phyloP scores from a whole-genome alignment of 257 asterid species.

The Nicotiana otophora region DNA sequence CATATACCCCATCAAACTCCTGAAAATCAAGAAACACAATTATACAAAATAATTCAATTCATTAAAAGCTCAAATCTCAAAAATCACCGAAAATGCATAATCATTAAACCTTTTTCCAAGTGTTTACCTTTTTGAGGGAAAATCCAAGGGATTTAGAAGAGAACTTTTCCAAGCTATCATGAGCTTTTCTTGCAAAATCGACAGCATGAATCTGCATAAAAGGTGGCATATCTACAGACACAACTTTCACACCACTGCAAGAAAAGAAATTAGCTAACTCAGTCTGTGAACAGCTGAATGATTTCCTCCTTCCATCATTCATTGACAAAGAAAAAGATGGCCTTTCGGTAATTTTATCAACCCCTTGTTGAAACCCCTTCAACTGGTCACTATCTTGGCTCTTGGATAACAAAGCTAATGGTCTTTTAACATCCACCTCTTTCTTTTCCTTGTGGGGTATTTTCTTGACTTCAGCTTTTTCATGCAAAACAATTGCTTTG shows the following conservation, averaged over 20 bases:
- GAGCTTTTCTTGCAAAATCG: slow-evolving; percentile 77
- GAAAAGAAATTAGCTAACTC: slow-evolving; percentile 73
- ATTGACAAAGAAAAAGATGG: slow-evolving; percentile 32
- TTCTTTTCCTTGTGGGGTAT: slow-evolving; percentile 23
- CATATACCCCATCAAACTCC: slow-evolving; percentile 86
- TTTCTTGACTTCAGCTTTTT: slow-evolving; percentile 25
- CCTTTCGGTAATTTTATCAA: slow-evolving; percentile 24
- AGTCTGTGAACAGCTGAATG: slow-evolving; percentile 54
- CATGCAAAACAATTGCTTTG: slow-evolving; percentile 17
- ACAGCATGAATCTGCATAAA: slow-evolving; percentile 95
- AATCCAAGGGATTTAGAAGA: slow-evolving; percentile 84
- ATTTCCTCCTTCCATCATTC: slow-evolving; percentile 52
- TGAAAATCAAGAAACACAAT: slow-evolving; percentile 25
- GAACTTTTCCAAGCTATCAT: slow-evolving; percentile 93
- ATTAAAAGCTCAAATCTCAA: background rate
- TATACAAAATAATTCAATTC: background rate
- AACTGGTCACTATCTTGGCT: slow-evolving; percentile 26
- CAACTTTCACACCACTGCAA: slow-evolving; percentile 66
- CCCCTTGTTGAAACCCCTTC: slow-evolving; percentile 22
- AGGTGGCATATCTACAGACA: slow-evolving; percentile 96
- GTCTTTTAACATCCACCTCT: slow-evolving; percentile 35
- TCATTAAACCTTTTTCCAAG: background rate
- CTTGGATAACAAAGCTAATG: slow-evolving; percentile 26
- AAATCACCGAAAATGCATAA: background rate
- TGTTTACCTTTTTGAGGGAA: slow-evolving; percentile 73